Evolutionary conservation across 1,139 yeast genomes (phyloP).

Genomic region (Yueomyces sp.): DNA sequence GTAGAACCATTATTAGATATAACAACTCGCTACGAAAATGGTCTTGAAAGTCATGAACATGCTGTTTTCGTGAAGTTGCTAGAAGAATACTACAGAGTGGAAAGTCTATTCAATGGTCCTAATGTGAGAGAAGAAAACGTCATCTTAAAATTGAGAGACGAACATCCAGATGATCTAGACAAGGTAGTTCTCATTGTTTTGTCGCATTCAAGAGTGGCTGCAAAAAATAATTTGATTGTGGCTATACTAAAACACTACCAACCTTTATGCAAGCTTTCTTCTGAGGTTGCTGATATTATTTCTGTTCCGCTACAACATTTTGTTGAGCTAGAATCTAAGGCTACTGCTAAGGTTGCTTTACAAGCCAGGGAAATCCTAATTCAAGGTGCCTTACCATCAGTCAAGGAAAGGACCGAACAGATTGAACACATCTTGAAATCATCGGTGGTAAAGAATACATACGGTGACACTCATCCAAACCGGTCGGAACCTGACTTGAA

Average conservation of each 20-base stretch:
- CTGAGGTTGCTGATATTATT: constrained; percentile 58
- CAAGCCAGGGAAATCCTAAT: constrained; percentile 93
- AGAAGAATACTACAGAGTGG: constrained; percentile 64
- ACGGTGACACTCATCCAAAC: constrained; percentile 69
- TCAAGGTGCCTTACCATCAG: constrained; percentile 92
- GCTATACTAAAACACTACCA: constrained; percentile 77
- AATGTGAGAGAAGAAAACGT: constrained; percentile 77
- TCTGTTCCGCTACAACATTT: constrained; percentile 61
- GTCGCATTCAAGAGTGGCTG: constrained; percentile 87
- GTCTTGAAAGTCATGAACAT: constrained; percentile 76
- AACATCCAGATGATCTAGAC: constrained; percentile 61
- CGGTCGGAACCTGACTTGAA: constrained; percentile 77
- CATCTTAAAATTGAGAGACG: constrained; percentile 74
- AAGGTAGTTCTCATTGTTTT: constrained; percentile 62
- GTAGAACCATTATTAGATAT: constrained; percentile 65
- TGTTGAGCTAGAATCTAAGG: constrained; percentile 80
- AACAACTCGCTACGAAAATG: constrained; percentile 58
- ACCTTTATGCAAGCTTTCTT: constrained; percentile 54
- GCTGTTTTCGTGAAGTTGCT: constrained; percentile 57
- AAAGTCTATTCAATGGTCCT: constrained; percentile 62
- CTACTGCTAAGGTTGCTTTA: constrained; percentile 87
- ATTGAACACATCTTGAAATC: constrained; percentile 89
- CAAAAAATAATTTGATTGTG: constrained; percentile 79
- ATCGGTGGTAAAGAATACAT: constrained; percentile 77
- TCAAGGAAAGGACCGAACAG: constrained; percentile 92